Conservation (phyloP, 2,329 filamentous ascomycete species). For the Alternaria metachromatica region DNA sequence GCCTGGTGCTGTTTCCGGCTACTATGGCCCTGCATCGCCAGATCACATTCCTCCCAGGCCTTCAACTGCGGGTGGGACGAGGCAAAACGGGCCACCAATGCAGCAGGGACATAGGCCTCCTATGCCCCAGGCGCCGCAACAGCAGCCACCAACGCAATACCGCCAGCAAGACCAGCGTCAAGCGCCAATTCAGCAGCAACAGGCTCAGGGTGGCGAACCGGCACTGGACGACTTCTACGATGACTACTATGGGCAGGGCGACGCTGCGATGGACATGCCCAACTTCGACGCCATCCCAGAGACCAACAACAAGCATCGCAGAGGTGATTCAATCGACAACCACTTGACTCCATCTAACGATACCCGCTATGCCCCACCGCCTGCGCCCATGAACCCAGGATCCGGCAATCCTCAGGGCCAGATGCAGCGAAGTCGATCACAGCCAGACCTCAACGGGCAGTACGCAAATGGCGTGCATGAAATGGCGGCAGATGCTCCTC, state of each 20-base stretch:
- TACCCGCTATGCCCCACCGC: slow-evolving; percentile 16
- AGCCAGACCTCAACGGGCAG: slow-evolving; percentile 63
- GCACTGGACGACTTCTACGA: slow-evolving; percentile 61
- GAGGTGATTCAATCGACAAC: slow-evolving; percentile 47
- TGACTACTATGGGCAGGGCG: slow-evolving; percentile 51
- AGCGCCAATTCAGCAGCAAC: slow-evolving; percentile 26
- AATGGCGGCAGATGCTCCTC: slow-evolving; percentile 69
- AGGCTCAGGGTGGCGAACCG: slow-evolving; percentile 37
- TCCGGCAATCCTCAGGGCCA: slow-evolving; percentile 40
- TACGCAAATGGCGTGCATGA: slow-evolving; percentile 65
- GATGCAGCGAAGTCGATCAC: slow-evolving; percentile 68
- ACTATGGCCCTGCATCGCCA: slow-evolving; percentile 47
- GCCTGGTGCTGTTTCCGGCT: slow-evolving; percentile 42
- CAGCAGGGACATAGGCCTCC: slow-evolving; percentile 40
- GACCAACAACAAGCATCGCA: slow-evolving; percentile 34
- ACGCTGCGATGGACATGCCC: slow-evolving; percentile 65
- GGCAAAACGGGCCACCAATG: slow-evolving; percentile 26
- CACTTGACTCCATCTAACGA: slow-evolving; percentile 35
- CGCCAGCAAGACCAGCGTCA: slow-evolving; percentile 27
- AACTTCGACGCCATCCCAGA: slow-evolving; percentile 66
- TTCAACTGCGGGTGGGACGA: slow-evolving; percentile 43
- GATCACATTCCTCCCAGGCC: slow-evolving; percentile 45
- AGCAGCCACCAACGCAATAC: slow-evolving; percentile 27
- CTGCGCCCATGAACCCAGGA: slow-evolving; percentile 7
- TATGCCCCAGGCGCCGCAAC: slow-evolving; percentile 32